Base-by-base conservation (phyloP, 2,329 filamentous ascomycete species). In the Fusarium scirpi region DNA sequence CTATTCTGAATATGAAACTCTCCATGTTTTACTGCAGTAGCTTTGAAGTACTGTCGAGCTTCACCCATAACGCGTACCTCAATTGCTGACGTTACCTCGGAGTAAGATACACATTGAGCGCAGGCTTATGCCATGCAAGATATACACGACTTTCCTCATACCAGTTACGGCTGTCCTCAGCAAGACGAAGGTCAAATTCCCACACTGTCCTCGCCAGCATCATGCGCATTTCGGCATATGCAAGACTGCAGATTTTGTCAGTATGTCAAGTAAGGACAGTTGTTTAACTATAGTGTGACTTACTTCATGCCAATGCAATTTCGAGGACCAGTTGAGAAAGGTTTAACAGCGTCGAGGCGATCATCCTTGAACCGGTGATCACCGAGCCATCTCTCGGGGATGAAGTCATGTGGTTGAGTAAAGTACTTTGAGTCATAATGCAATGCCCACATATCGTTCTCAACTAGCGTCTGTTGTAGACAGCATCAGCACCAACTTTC, bases 191-290 rank as follows among this genome's bases (percentile, higher is more conserved):
- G 8, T 64, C 48, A 25, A 62, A 64, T 11, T 61, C 59, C 61
- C 61, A 64, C 6, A 54, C 24, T 6, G 59, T 22, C 11, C 44
- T 40, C 5, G 61, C 61, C 4, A 64, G 22, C 16, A 64, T 55
- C 12, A 64, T 45, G 5, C 61, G 38, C 57, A 64, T 64, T 12
- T 64, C 61, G 2, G 61, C 61, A 24, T 64, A 38, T 3, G 61
- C 61, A 13, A 64, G 61, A 25, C 60, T 63, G 5, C 1, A 11
- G 5, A 2, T 4, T 7, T n/a, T 18, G 30, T 51, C 3, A 51
- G 47, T 3, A 30, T 7, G 6, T 29, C 5, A 1, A 6, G 27
- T 29, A 29, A 29, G 27, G 3, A 27, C 5, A 27, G 27, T 3
- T 27, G 27, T 27, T 10, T 6, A 30, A 30, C 12, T 30, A 6